A percentile compares a stretch with the other conserved stretches of the same genome.
Evolutionary conservation across 805 yeast genomes (phyloP).

Genomic region (Starmerella gropengiesseri): DNA sequence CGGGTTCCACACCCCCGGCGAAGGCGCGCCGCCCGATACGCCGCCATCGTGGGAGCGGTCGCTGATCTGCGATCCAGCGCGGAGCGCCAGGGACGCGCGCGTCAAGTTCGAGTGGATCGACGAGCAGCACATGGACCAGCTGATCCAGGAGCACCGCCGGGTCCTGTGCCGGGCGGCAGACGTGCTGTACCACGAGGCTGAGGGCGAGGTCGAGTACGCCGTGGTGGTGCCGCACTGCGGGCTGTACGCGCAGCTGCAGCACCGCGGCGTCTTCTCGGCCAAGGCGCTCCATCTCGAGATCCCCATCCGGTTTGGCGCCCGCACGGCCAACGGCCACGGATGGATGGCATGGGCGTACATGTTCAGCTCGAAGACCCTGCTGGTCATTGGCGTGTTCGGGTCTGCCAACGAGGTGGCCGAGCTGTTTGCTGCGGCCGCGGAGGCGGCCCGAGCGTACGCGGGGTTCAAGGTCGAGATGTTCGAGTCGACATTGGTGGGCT

Average conservation of each 20-base stretch:
- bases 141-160: slow-evolving; percentile 11
- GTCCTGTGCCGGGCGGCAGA: slow-evolving; percentile 10
- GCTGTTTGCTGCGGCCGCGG: slow-evolving; percentile 8
- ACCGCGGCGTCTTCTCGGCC: slow-evolving; percentile 13
- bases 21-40: no score
- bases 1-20: slow-evolving; percentile 12
- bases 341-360: slow-evolving; percentile 19
- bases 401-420: slow-evolving; percentile 15
- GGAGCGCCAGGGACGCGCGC: not conserved
- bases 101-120: slow-evolving; percentile 3
- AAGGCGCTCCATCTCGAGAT: slow-evolving; percentile 1
- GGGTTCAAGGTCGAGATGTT: slow-evolving; percentile 11
- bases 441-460: slow-evolving; percentile 6
- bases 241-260: slow-evolving; percentile 16
- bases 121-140: slow-evolving; percentile 1
- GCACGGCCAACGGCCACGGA: slow-evolving; percentile 16
- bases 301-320: slow-evolving; percentile 14
- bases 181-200: slow-evolving; percentile 1
- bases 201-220: slow-evolving; percentile 9
- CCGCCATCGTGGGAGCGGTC: not conserved
- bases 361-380: slow-evolving; percentile 9
- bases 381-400: slow-evolving; percentile 15
- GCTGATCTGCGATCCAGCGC: not conserved
- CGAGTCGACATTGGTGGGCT: slow-evolving; percentile 11
- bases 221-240: slow-evolving; percentile 15